phyloP scores from a whole-genome alignment of 441 rosid genomes.

The Biscutella auriculata region DNA sequence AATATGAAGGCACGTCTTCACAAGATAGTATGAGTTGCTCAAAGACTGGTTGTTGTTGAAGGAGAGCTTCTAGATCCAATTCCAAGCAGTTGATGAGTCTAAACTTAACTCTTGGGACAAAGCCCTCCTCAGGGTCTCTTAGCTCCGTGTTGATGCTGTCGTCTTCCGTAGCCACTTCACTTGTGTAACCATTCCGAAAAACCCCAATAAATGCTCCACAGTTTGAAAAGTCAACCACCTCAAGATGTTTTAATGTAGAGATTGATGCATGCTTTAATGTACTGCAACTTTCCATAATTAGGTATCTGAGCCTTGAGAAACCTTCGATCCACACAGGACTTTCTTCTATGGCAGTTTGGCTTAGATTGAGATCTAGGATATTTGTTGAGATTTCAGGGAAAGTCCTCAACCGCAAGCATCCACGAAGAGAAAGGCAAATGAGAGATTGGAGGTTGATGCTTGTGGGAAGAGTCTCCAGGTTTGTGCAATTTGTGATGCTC shows the following conservation, averaged over 20 bases:
- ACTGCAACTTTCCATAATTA: not conserved
- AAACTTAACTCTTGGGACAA: not conserved
- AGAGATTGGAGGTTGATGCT: not conserved
- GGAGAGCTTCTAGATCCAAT: not conserved
- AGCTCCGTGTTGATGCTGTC: not conserved
- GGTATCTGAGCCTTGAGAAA: not conserved
- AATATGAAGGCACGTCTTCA: not conserved
- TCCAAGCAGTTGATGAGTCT: not conserved
- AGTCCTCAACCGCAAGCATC: not conserved
- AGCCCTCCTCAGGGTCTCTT: not conserved
- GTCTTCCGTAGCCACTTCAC: not conserved
- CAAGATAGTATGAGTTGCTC: not conserved
- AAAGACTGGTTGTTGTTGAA: not conserved
- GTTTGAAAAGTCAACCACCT: not conserved
- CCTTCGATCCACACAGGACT: not conserved
- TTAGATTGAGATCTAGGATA: not conserved
- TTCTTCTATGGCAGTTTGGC: not conserved
- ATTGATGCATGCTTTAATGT: not conserved
- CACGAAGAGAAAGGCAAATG: accelerated
- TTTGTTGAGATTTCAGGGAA: not conserved
- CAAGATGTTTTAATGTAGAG: not conserved
- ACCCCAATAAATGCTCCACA: not conserved
- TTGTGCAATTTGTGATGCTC: not conserved
- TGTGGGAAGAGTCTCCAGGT: not conserved
- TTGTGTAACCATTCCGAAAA: not conserved